Conservation (phyloP, 2,329 filamentous ascomycete species). For the Colletotrichum abscissum region DNA sequence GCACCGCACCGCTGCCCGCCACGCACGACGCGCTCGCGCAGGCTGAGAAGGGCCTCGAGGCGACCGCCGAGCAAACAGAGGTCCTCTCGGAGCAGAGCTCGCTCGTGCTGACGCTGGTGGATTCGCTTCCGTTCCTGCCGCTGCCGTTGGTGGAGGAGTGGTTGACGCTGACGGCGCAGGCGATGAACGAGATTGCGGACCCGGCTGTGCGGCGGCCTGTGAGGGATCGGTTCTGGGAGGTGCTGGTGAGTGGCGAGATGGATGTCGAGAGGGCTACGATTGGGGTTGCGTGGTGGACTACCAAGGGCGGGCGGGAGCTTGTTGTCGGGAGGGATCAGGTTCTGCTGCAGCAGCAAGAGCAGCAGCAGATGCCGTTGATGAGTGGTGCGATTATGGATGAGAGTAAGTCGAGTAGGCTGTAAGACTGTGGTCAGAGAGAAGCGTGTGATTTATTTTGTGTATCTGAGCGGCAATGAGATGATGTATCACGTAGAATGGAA, state of each 20-base stretch:
- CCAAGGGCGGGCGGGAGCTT: constrained; percentile 63
- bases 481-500: background rate
- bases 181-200: constrained; percentile 74
- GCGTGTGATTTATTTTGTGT: background rate
- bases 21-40: constrained; percentile 48
- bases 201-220: constrained; percentile 71
- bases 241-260: constrained; percentile 85
- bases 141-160: constrained; percentile 81
- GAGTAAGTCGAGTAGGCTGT: constrained; percentile 50
- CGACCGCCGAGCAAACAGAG: constrained; percentile 39
- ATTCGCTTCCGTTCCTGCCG: constrained; percentile 80
- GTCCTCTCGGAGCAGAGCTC: constrained; percentile 82
- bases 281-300: constrained; percentile 89
- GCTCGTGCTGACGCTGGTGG: constrained; percentile 80
- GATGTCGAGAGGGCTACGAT: constrained; percentile 85
- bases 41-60: constrained; percentile 19
- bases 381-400: constrained; percentile 61
- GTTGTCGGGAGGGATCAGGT: constrained; percentile 46
- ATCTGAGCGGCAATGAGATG: background rate
- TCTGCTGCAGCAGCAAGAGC: too few relatives aligned
- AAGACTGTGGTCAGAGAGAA: constrained; percentile 25
- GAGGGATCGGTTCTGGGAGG: constrained; percentile 81
- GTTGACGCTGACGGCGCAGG: constrained; percentile 77
- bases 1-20: constrained; percentile 54
- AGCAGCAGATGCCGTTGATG: constrained; percentile 55